Evolutionary conservation across 306 rosid genomes (phyloP), one percentile per base, ranked within the genome.

Genomic region (Prinsepia uniflora): DNA sequence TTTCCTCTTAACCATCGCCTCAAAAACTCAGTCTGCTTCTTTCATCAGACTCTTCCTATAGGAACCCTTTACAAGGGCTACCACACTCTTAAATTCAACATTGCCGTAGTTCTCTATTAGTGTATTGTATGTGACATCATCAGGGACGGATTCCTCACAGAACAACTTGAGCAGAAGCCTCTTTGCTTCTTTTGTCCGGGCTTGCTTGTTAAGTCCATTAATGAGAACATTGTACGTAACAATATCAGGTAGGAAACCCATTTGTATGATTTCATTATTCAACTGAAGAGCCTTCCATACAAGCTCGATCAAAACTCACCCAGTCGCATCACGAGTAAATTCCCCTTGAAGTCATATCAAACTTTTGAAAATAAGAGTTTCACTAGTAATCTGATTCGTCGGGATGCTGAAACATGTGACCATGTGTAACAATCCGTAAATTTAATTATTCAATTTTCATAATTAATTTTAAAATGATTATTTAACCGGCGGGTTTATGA

Each of bases 191-290:
- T 70, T 88, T 18, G 94, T 88, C 81, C 90, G 86, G 72, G 96
- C 85, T 74, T 85, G 89, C 77, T 87, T 90, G 66, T 90, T 85
- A 49, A 93, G 92, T 24, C 98, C 96, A 60, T 93, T 93, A 69
- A 90, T 92, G 72, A 92, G 98, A 44, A 92, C 96, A 75, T 88
- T 92, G 65, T 92, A 90, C 41, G 96, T 93, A 55, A 93, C 94
- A 7, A 75, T 82, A 83, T 93, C 98, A 34, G 96, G 97, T 71
- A 86, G 74, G 67, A 87, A 84, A 1, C 96, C 98, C 67, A 84
- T 93, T 46, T 44, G 65, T 65, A 88, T 80, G 96, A 93, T 93
- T 78, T 90, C 98, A 46, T 88, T 81, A 10, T 90, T 92, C 79
- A 93, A 81, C 70, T 65, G 60, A 65, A 93, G 82, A 65, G 98